Evolutionary conservation across 2,329 filamentous ascomycete genomes (phyloP).

Genomic region (Hypoxylon sp.): DNA sequence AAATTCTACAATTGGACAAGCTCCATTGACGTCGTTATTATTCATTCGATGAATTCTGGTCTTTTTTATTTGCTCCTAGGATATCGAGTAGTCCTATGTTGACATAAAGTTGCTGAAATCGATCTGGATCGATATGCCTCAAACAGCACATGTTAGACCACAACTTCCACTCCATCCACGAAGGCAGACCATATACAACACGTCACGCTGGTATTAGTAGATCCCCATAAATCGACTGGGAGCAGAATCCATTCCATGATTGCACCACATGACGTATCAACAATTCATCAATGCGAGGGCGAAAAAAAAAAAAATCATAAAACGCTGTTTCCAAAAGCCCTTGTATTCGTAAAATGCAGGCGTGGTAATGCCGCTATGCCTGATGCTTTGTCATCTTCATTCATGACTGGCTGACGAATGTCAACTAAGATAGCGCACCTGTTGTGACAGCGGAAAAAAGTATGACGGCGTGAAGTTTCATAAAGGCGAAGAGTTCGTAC

Average conservation of each 20-base stretch:
- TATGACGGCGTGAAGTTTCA: not conserved
- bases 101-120: slow-evolving; percentile 5
- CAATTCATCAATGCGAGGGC: slow-evolving; percentile 24
- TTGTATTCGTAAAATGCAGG: slow-evolving; percentile 25
- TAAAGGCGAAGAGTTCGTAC: slow-evolving; percentile 1
- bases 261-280: slow-evolving; percentile 8
- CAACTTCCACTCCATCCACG: slow-evolving; percentile 7
- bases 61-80: slow-evolving; percentile 9
- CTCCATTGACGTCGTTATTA: too few species aligned
- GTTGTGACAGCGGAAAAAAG: not conserved
- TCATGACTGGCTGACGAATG: not conserved
- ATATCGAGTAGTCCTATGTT: not conserved
- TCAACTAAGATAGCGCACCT: slow-evolving; percentile 3
- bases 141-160: slow-evolving; percentile 6
- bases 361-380: slow-evolving; percentile 13
- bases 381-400: slow-evolving; percentile 15
- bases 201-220: slow-evolving; percentile 6
- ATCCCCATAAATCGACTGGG: not conserved
- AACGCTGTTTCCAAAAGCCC: slow-evolving; percentile 29
- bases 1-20: too few species aligned
- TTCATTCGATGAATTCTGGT: slow-evolving; percentile 4
- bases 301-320: slow-evolving; percentile 9
- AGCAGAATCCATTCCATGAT: not conserved
- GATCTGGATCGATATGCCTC: slow-evolving; percentile 5
- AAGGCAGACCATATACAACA: not conserved